A percentile compares a stretch with the other conserved stretches of the same genome.
Evolutionary conservation across 352 stramenopile species (phyloP).

Genomic region (Pythium folliculosum): DNA sequence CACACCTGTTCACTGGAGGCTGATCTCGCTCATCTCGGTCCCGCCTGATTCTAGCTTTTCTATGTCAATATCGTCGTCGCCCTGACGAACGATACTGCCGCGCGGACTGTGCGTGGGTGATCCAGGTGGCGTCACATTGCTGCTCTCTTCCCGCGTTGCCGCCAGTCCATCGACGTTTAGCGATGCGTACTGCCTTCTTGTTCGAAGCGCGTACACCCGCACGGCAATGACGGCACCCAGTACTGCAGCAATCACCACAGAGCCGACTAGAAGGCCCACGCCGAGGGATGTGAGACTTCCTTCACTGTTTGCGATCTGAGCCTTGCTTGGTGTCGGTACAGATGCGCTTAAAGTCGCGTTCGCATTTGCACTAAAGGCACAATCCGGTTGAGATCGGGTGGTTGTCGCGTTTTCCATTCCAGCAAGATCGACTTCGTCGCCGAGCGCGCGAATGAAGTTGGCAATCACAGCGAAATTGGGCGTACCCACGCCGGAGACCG

Average conservation of each 20-base stretch:
- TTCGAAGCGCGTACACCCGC: conserved; percentile 9
- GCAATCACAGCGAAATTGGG: conserved; percentile 79
- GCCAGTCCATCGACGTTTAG: conserved; percentile 15
- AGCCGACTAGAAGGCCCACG: conserved; percentile 1
- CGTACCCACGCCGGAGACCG: conserved; percentile 81
- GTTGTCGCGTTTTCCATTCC: conserved; percentile 6
- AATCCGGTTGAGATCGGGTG: neutral
- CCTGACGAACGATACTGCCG: conserved; percentile 14
- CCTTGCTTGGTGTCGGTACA: neutral
- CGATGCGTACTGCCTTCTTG: conserved; percentile 25
- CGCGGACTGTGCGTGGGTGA: conserved; percentile 20
- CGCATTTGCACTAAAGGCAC: neutral
- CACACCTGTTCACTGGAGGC: conserved; percentile 19
- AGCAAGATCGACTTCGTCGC: conserved; percentile 55
- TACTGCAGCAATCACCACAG: conserved; percentile 9
- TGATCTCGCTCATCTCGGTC: conserved; percentile 34
- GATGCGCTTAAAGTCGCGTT: neutral
- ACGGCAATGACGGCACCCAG: conserved; percentile 20
- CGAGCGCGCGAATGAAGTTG: conserved; percentile 51
- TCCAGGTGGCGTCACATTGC: conserved; percentile 20
- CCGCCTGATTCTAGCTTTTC: conserved; percentile 15
- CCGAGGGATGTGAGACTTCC: neutral
- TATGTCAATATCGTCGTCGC: conserved; percentile 13
- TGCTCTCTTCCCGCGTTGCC: conserved; percentile 13
- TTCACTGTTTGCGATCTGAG: neutral